Base-by-base conservation (phyloP, 305 asterid genomes). In the Solanum hybrid region DNA sequence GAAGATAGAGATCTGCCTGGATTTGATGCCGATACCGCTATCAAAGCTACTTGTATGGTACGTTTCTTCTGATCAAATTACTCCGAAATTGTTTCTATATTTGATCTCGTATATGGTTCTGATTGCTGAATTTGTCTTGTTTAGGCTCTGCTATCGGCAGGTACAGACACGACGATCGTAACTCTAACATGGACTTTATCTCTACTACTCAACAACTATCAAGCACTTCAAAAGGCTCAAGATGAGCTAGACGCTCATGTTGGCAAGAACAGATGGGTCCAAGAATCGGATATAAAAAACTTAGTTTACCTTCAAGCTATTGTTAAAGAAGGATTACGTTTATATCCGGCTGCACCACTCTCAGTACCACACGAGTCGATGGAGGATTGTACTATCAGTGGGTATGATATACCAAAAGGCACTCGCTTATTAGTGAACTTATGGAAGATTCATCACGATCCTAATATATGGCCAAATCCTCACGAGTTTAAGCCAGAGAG, bases 21-120 rank as follows among this genome's bases (percentile, higher is more conserved):
- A 2, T 91, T 87, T 61, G 95, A 94, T 79, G 90, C 92, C 5
- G 92, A 89, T 83, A 92, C 90, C 1, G 73, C 89, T 84, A 89
- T 57, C 92, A 94, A 94, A 90, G 78, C 95, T 18, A 93, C 94
- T 1, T 94, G 95, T 85, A 40, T 91, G 92, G 94, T 94, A 93
- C 3, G 89, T 5, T 40, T 18, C 24, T 57, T 78, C 13, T 10
- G 13, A 35, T n/a, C 20, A 75, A 18, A 4, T 76, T 31, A 78
- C 18, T 78, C 31, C 3, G 5, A 78, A 11, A 18, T 35, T 24
- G 5, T 1, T 9, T 12, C 24, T 20, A 6, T 18, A 35, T 34
- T 5, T 28, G 8, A 3, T 35, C 57, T 86, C 29, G 37, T 20
- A n/a, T 39, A 1, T 39, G 24, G 24, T 13, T 5, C n/a, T 42